Evolutionary conservation across 2,329 filamentous ascomycete genomes (phyloP).

Genomic region (Hymenoscyphus scutula): DNA sequence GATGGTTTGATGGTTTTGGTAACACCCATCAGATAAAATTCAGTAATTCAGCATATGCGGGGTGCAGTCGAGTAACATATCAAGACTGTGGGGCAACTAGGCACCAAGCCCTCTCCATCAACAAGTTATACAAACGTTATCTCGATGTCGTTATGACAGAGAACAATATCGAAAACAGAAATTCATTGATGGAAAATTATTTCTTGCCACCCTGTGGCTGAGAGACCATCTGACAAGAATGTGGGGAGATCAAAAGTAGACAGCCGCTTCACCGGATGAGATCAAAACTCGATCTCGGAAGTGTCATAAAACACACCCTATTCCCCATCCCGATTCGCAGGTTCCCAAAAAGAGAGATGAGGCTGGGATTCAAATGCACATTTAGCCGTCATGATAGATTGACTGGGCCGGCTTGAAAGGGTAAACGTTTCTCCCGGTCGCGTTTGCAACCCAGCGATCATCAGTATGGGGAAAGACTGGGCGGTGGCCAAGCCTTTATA

Average conservation of each 20-base stretch:
- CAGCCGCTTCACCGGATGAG: background rate
- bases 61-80: background rate
- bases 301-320: background rate
- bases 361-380: background rate
- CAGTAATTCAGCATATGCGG: background rate
- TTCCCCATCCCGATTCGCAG: background rate
- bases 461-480: slow-evolving; percentile 1
- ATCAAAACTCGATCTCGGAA: background rate
- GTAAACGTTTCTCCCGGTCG: slow-evolving; percentile 13
- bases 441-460: slow-evolving; percentile 9
- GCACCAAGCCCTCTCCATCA: background rate
- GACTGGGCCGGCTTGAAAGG: slow-evolving; percentile 2
- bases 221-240: background rate
- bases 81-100: background rate
- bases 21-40: background rate
- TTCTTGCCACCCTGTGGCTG: background rate
- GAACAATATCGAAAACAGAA: background rate
- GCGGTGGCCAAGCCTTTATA: slow-evolving; percentile 10
- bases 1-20: background rate
- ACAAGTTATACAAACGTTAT: background rate
- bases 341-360: background rate
- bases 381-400: slow-evolving; percentile 9
- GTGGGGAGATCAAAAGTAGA: background rate
- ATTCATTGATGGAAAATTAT: slow-evolving; percentile 1
- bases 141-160: background rate